phyloP scores from a whole-genome alignment of 257 asterid species.

The Scutellaria minor region DNA sequence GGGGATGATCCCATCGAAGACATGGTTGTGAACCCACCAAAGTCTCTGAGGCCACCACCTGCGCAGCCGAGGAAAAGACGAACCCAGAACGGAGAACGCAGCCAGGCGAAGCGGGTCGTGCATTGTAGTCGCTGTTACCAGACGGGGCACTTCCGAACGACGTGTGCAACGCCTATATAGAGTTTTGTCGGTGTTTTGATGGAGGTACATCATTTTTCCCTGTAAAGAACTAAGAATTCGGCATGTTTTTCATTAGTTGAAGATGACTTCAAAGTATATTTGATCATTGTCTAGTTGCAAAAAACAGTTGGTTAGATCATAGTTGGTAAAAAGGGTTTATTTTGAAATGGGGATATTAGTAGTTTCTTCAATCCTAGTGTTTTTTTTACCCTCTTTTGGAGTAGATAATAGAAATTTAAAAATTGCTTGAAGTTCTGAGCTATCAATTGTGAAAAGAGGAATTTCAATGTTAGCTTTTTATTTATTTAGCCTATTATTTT shows the following conservation, averaged over 20 bases:
- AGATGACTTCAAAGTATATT: background rate
- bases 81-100: slow-evolving; percentile 44
- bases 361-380: too few relatives aligned
- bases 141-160: slow-evolving; percentile 82
- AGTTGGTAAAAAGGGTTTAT: too few relatives aligned
- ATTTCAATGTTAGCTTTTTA: too few relatives aligned
- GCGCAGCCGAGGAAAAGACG: slow-evolving; percentile 62
- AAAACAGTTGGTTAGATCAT: too few relatives aligned
- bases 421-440: too few relatives aligned
- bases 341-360: too few relatives aligned
- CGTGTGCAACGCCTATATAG: slow-evolving; percentile 71
- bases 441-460: too few relatives aligned
- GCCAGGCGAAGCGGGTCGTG: slow-evolving; percentile 58
- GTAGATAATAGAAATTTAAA: too few relatives aligned
- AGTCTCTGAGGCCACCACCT: slow-evolving; percentile 51
- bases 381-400: too few relatives aligned
- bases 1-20: slow-evolving; percentile 30
- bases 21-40: slow-evolving; percentile 67
- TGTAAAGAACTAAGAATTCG: slow-evolving; percentile 34
- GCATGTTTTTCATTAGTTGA: background rate
- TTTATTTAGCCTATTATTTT: too few relatives aligned
- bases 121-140: slow-evolving; percentile 82
- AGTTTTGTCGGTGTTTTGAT: too few relatives aligned
- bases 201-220: slow-evolving; percentile 7
- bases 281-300: too few relatives aligned